These are phyloP conservation scores for Rhodotorula paludigena DNA, from an alignment of 768 basidiomycete genomes.

Conservation along the genomic window DNA sequence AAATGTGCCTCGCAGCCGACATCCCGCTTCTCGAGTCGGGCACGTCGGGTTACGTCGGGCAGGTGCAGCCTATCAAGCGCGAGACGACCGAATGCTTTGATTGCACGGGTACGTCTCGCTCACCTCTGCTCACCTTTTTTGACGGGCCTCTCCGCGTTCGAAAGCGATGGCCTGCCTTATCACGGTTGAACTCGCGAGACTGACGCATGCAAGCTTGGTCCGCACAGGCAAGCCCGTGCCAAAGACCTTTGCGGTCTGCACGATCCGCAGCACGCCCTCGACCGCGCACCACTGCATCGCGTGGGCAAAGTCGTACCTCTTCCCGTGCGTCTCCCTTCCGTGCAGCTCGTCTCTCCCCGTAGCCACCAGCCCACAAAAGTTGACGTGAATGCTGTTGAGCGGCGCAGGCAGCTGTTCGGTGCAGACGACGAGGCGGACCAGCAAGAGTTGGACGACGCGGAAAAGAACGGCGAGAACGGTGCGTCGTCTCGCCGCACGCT, in stretches of 20 bases:
- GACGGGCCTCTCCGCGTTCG: not conserved
- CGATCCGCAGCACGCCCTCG: conserved; percentile 91
- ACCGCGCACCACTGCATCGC: conserved; percentile 98
- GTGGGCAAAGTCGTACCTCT: conserved; percentile 95
- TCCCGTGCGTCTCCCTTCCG: conserved; percentile 59
- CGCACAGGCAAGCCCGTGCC: conserved; percentile 72
- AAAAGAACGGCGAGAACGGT: conserved; percentile 92
- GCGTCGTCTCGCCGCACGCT: conserved; percentile 32
- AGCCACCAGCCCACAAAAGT: not conserved
- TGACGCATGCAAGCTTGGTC: too few species aligned
- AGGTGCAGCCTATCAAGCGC: conserved; percentile 96
- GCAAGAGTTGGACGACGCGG: conserved; percentile 82
- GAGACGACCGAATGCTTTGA: conserved; percentile 91
- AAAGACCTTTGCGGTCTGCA: conserved; percentile 94
- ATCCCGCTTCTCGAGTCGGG: conserved; percentile 92
- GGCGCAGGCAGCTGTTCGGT: conserved; percentile 68
- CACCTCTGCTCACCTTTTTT: not conserved
- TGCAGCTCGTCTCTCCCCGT: not conserved
- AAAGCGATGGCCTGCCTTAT: not conserved
- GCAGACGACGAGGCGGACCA: conserved; percentile 67
- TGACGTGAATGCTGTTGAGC: not conserved
- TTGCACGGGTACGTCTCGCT: conserved; percentile 54
- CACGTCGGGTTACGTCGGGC: conserved; percentile 92
- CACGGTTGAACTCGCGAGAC: too few species aligned
- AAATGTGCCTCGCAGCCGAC: conserved; percentile 89